Evolutionary conservation across 495 filamentous ascomycete species (phyloP).

Genomic region (Sporormia fimetaria): DNA sequence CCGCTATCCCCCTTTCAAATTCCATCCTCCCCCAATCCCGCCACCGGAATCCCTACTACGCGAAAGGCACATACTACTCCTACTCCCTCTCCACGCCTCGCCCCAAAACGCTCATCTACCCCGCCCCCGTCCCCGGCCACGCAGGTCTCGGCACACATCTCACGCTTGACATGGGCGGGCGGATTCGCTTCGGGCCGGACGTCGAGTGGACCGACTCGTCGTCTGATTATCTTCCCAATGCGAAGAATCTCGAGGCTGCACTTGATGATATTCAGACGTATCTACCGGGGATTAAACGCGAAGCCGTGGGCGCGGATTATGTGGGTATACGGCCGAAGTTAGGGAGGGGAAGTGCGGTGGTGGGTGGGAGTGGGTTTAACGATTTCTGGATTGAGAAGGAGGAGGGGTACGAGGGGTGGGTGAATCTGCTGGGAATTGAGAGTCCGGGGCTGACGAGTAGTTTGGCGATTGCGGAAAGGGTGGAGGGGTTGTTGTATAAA

Average conservation of each 20-base stretch:
- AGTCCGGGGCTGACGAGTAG: slow-evolving; percentile 86
- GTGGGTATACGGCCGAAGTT: slow-evolving; percentile 86
- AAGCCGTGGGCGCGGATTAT: slow-evolving; percentile 69
- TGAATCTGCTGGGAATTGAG: slow-evolving; percentile 89
- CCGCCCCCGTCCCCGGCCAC: slow-evolving; percentile 64
- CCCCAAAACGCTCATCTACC: slow-evolving; percentile 73
- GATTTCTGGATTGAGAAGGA: slow-evolving; percentile 82
- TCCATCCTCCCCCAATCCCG: slow-evolving; percentile 55
- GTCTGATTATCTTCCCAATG: slow-evolving; percentile 44
- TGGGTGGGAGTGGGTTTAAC: slow-evolving; percentile 50
- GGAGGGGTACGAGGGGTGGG: slow-evolving; percentile 72
- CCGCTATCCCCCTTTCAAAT: slow-evolving; percentile 67
- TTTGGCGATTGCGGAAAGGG: slow-evolving; percentile 80
- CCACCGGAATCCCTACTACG: slow-evolving; percentile 58
- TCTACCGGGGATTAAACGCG: slow-evolving; percentile 57
- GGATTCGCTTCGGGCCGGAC: slow-evolving; percentile 87
- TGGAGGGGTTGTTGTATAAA: slow-evolving; percentile 60
- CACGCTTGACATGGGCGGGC: slow-evolving; percentile 76
- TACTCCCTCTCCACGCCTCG: slow-evolving; percentile 55
- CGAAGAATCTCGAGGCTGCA: slow-evolving; percentile 52
- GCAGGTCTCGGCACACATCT: slow-evolving; percentile 88
- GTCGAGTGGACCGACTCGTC: slow-evolving; percentile 80
- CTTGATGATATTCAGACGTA: slow-evolving; percentile 65
- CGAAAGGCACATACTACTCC: slow-evolving; percentile 93
- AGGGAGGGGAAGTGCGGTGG: slow-evolving; percentile 45